These are phyloP conservation scores for Wilcoxina mikolae DNA, from an alignment of 495 filamentous ascomycete species.

Conservation along the genomic window DNA sequence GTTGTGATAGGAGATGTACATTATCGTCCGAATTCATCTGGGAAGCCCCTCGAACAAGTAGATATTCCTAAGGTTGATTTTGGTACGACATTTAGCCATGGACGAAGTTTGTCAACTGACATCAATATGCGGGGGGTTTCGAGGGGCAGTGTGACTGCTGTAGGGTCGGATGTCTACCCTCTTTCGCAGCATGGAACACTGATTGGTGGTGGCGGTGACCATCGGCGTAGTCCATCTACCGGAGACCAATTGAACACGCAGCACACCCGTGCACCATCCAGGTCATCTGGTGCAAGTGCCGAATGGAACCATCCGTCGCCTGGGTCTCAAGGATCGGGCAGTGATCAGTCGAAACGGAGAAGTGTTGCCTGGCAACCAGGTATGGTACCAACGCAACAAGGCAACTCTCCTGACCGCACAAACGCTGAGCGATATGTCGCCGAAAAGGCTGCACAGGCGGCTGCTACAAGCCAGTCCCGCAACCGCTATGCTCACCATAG, in stretches of 20 bases:
- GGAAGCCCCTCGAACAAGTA: constrained; percentile 30
- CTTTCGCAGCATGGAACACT: constrained; percentile 18
- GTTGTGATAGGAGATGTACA: constrained; percentile 47
- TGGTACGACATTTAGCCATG: constrained; percentile 64
- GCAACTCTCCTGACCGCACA: constrained; percentile 33
- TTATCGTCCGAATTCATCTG: constrained; percentile 32
- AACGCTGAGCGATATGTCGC: constrained; percentile 75
- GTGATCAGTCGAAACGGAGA: constrained; percentile 37
- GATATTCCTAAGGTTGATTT: constrained; percentile 73
- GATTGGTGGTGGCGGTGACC: constrained; percentile 11
- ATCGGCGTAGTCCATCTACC: constrained; percentile 8
- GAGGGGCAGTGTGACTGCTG: constrained; percentile 14
- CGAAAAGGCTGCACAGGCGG: constrained; percentile 50
- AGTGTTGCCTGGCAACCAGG: constrained; percentile 72
- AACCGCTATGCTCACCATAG: constrained; percentile 43
- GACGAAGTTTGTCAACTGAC: constrained; percentile 33
- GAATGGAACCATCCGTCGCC: not conserved
- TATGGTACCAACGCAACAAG: constrained; percentile 35
- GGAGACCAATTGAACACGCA: constrained; percentile 12
- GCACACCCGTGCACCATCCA: constrained; percentile 19
- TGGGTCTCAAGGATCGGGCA: not conserved
- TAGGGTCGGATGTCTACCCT: constrained; percentile 12
- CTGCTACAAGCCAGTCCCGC: constrained; percentile 33
- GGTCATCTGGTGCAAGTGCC: constrained; percentile 16
- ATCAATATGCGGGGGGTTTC: constrained; percentile 10